Percentiles rank a stretch among this genome's conserved stretches.
Evolutionary conservation across 2,329 filamentous ascomycete species (phyloP).

Genomic region (Dactylonectria estremocensis): DNA sequence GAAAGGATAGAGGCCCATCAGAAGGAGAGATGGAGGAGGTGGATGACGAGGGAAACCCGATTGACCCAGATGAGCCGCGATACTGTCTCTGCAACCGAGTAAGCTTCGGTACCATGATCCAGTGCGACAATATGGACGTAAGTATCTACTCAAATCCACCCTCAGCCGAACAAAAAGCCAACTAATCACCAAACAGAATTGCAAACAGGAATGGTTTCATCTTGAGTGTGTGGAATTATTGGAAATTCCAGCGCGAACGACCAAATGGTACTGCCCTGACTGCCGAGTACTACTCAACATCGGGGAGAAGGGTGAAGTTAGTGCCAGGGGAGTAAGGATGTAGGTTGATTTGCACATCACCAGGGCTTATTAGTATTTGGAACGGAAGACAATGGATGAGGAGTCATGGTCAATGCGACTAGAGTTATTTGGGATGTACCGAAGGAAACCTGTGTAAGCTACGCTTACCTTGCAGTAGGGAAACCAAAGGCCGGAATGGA

Average conservation of each 20-base stretch:
- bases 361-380: conserved; percentile 23
- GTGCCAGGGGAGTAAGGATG: conserved; percentile 68
- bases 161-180: conserved; percentile 27
- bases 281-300: conserved; percentile 76
- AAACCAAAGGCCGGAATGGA: neutral
- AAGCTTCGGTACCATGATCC: conserved; percentile 87
- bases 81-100: conserved; percentile 87
- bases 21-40: conserved; percentile 70
- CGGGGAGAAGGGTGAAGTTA: conserved; percentile 75
- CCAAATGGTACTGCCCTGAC: conserved; percentile 89
- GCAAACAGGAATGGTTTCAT: conserved; percentile 89
- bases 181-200: conserved; percentile 64
- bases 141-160: conserved; percentile 53
- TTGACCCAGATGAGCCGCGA: conserved; percentile 81
- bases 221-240: conserved; percentile 81
- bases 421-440: conserved; percentile 12
- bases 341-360: conserved; percentile 37
- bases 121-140: conserved; percentile 84
- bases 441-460: neutral
- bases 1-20: conserved; percentile 62
- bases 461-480: neutral
- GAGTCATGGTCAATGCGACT: conserved; percentile 13
- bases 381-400: conserved; percentile 10
- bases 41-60: conserved; percentile 77
- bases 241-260: conserved; percentile 78